A percentile compares a stretch with the other conserved stretches of the same genome.
Conservation (phyloP, 108 stramenopile species). For the Stephanodiscus triporus region DNA sequence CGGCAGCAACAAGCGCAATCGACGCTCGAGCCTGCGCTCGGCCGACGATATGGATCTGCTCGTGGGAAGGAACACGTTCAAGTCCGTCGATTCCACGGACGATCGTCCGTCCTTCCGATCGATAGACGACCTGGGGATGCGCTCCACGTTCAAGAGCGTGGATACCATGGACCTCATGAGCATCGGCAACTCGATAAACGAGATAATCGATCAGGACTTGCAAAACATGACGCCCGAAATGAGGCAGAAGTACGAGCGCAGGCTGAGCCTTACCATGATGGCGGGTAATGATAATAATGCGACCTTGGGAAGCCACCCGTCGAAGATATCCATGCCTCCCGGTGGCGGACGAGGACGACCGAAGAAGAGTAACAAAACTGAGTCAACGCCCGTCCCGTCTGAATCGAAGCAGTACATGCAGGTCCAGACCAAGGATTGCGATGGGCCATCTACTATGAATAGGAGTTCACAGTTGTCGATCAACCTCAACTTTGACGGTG, state of each 20-base stretch:
- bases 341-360: slow-evolving; percentile 27
- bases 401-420: background rate
- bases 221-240: slow-evolving; percentile 26
- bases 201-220: slow-evolving; percentile 36
- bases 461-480: slow-evolving; percentile 28
- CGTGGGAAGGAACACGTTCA: slow-evolving; percentile 20
- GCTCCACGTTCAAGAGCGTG: slow-evolving; percentile 32
- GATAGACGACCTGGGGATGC: slow-evolving; percentile 25
- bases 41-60: slow-evolving; percentile 24
- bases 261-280: slow-evolving; percentile 19
- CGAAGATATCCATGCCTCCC: background rate
- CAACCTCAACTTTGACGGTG: slow-evolving; percentile 22
- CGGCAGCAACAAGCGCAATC: background rate
- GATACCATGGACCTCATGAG: slow-evolving; percentile 50
- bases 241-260: slow-evolving; percentile 25
- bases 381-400: slow-evolving; percentile 11
- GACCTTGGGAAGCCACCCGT: no score
- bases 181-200: slow-evolving; percentile 40
- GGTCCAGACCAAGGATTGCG: slow-evolving; percentile 31
- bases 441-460: slow-evolving; percentile 5
- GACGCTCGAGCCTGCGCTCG: slow-evolving; percentile 19
- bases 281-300: slow-evolving; percentile 29
- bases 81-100: slow-evolving; percentile 26
- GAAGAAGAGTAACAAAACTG: slow-evolving; percentile 17
- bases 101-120: slow-evolving; percentile 35